These are phyloP conservation scores for Dimocarpus longan DNA, from an alignment of 345 rosid species.

Conservation along the genomic window DNA sequence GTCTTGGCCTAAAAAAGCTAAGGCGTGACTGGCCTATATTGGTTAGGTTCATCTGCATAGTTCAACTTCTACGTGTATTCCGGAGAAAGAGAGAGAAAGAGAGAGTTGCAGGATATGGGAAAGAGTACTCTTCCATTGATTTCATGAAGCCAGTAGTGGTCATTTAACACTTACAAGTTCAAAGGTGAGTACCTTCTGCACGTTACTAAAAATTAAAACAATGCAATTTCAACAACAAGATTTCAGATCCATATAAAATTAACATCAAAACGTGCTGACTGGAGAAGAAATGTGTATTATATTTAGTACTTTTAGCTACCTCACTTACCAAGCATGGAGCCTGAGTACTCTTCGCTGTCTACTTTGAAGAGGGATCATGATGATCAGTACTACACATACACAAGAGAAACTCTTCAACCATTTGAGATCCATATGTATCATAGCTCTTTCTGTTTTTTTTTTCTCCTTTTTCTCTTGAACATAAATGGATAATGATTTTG, in stretches of 20 bases:
- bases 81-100: neutral
- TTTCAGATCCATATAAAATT: no score
- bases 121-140: neutral
- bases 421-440: neutral
- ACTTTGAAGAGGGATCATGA: slow-evolving; percentile 8
- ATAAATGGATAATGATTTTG: neutral
- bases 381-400: neutral
- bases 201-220: no score
- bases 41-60: slow-evolving; percentile 4
- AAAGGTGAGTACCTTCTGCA: no score
- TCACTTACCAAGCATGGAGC: slow-evolving; percentile 8
- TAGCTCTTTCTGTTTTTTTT: neutral
- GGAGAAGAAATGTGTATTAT: neutral
- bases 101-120: slow-evolving; percentile 13
- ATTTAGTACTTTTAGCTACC: neutral
- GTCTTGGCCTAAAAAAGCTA: slow-evolving; percentile 21
- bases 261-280: no score
- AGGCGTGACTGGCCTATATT: slow-evolving; percentile 8
- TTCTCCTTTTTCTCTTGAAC: neutral
- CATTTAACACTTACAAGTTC: no score
- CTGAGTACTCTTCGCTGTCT: neutral
- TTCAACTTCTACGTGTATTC: neutral
- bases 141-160: neutral
- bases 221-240: no score
- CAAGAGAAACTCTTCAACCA: neutral